Percentiles rank a stretch among this genome's conserved stretches.
These are phyloP conservation scores for Beauveria asiatica DNA, from an alignment of 2,329 filamentous ascomycete species.

Conservation along the genomic window DNA sequence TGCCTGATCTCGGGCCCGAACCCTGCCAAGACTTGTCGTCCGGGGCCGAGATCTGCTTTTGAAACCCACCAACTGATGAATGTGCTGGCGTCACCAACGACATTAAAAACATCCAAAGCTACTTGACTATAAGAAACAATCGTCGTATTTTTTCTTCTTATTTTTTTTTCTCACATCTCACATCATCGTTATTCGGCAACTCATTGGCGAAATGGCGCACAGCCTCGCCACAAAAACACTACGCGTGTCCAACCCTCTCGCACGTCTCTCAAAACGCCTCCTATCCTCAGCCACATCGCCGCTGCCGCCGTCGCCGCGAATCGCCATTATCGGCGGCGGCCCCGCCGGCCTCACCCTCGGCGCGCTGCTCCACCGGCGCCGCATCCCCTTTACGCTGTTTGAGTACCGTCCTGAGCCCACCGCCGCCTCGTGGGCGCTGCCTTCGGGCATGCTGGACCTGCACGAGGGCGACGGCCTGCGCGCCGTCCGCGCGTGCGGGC, in stretches of 20 bases:
- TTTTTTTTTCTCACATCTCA: too few relatives aligned
- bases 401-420: conserved; percentile 25
- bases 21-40: too few relatives aligned
- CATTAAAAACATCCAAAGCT: too few relatives aligned
- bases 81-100: too few relatives aligned
- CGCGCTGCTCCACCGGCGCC: conserved; percentile 33
- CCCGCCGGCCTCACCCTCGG: conserved; percentile 40
- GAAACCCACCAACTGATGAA: too few relatives aligned
- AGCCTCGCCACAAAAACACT: neutral
- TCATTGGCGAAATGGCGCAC: neutral
- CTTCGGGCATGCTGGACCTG: conserved; percentile 40
- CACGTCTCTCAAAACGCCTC: neutral
- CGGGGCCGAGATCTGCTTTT: too few relatives aligned
- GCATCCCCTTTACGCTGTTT: conserved; percentile 27
- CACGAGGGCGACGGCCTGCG: conserved; percentile 36
- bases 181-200: too few relatives aligned
- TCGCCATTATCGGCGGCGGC: conserved; percentile 39
- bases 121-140: too few relatives aligned
- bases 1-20: too few relatives aligned
- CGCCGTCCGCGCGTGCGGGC: conserved; percentile 35
- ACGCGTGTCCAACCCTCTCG: neutral
- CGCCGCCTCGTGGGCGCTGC: conserved; percentile 17
- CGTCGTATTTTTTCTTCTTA: too few relatives aligned
- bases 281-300: neutral
- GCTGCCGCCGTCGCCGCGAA: conserved; percentile 14